Evolutionary conservation across 1,139 yeast species (phyloP).

Genomic region (Pichia sp.): DNA sequence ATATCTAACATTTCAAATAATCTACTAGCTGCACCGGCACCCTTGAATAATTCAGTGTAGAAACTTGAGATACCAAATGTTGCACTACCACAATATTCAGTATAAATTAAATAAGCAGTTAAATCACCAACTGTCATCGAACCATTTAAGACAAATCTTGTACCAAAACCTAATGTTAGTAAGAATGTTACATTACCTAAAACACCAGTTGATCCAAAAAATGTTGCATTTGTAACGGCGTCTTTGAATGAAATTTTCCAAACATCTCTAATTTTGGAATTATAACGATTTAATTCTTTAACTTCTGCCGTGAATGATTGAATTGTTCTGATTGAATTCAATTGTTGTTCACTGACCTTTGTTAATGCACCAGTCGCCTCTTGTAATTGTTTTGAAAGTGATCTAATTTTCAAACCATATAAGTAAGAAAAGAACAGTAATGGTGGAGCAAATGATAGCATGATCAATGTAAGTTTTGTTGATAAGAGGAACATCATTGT

Average conservation of each 20-base stretch:
- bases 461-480: conserved; percentile 65
- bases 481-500: conserved; percentile 91
- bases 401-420: conserved; percentile 75
- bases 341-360: conserved; percentile 85
- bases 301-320: conserved; percentile 86
- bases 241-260: conserved; percentile 72
- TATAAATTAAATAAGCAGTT: conserved; percentile 89
- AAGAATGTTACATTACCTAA: conserved; percentile 77
- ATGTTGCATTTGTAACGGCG: conserved; percentile 71
- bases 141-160: conserved; percentile 66
- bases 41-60: conserved; percentile 92
- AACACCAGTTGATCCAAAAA: conserved; percentile 69
- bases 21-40: conserved; percentile 93
- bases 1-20: conserved; percentile 81
- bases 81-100: conserved; percentile 86
- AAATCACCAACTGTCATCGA: conserved; percentile 78
- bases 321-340: conserved; percentile 79
- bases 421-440: conserved; percentile 64
- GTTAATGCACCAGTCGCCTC: conserved; percentile 82
- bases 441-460: conserved; percentile 78
- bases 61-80: conserved; percentile 86
- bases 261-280: conserved; percentile 65
- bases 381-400: conserved; percentile 70
- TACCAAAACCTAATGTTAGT: conserved; percentile 73
- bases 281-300: conserved; percentile 54